A percentile compares a stretch with the other conserved stretches of the same genome.
Evolutionary conservation across 1,139 yeast species (phyloP).

Genomic region (Lodderomyces margitis): DNA sequence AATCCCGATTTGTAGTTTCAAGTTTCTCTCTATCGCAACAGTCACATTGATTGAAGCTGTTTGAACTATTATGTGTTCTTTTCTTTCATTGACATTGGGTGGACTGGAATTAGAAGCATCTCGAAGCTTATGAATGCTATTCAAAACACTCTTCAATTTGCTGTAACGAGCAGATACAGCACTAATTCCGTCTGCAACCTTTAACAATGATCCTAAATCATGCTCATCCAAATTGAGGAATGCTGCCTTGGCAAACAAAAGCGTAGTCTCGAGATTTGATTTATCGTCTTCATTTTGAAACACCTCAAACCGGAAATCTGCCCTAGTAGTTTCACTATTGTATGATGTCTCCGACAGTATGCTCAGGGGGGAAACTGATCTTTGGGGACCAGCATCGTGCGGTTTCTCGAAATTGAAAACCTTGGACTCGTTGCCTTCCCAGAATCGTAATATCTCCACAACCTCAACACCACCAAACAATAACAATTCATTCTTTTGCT

Average conservation of each 20-base stretch:
- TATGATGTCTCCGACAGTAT: conserved; percentile 10
- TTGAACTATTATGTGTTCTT: conserved; percentile 26
- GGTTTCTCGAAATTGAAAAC: conserved; percentile 23
- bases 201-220: conserved; percentile 14
- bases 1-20: conserved; percentile 20
- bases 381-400: not conserved
- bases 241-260: conserved; percentile 46
- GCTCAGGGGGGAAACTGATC: conserved; percentile 11
- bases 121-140: conserved; percentile 9
- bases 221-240: conserved; percentile 29
- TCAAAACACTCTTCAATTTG: conserved; percentile 14
- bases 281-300: conserved; percentile 26
- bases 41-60: conserved; percentile 27
- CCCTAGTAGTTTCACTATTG: conserved; percentile 21
- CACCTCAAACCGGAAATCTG: conserved; percentile 56
- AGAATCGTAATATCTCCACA: conserved; percentile 12
- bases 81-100: not conserved
- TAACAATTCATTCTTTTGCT: conserved; percentile 40
- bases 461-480: conserved; percentile 50
- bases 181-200: conserved; percentile 16
- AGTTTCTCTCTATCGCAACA: conserved; percentile 13
- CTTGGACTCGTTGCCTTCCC: conserved; percentile 16
- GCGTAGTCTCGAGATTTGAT: conserved; percentile 33
- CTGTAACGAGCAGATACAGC: conserved; percentile 9
- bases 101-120: not conserved